phyloP scores from a whole-genome alignment of 108 stramenopile genomes.

The Nitzschia palea region DNA sequence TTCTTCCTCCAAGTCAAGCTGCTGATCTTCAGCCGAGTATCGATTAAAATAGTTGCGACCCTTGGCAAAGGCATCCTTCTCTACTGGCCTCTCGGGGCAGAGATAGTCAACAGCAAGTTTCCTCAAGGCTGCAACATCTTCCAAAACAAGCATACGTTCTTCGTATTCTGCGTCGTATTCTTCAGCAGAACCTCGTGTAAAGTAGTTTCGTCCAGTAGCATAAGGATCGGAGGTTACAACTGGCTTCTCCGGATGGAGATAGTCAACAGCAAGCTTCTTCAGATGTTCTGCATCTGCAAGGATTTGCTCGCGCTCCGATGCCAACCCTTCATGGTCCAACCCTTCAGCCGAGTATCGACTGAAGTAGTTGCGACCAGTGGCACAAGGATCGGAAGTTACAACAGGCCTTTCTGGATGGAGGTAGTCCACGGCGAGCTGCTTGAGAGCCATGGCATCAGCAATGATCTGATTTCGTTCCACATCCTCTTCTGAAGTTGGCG shows the following conservation, averaged over 20 bases:
- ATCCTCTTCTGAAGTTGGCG: slow-evolving; percentile 7
- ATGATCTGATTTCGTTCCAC: slow-evolving; percentile 33
- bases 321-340: slow-evolving; percentile 24
- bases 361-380: slow-evolving; percentile 59
- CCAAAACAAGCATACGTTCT: slow-evolving; percentile 10
- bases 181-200: slow-evolving; percentile 69
- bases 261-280: slow-evolving; percentile 58
- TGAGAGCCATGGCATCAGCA: slow-evolving; percentile 31
- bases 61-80: slow-evolving; percentile 16
- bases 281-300: slow-evolving; percentile 44
- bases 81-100: slow-evolving; percentile 46
- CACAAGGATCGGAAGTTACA: slow-evolving; percentile 22
- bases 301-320: slow-evolving; percentile 43
- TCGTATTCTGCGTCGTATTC: slow-evolving; percentile 31
- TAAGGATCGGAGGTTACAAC: slow-evolving; percentile 32
- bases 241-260: slow-evolving; percentile 62
- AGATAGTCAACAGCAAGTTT: slow-evolving; percentile 39
- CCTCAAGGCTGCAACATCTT: slow-evolving; percentile 32
- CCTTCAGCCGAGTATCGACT: slow-evolving; percentile 45
- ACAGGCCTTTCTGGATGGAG: slow-evolving; percentile 36
- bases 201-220: slow-evolving; percentile 66
- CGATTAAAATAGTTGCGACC: slow-evolving; percentile 61
- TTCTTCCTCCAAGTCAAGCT: slow-evolving; percentile 24
- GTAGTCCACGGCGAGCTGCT: slow-evolving; percentile 40
- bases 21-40: slow-evolving; percentile 41